Evolutionary conservation across 805 yeast genomes (phyloP).

Genomic region (Pichia californica): DNA sequence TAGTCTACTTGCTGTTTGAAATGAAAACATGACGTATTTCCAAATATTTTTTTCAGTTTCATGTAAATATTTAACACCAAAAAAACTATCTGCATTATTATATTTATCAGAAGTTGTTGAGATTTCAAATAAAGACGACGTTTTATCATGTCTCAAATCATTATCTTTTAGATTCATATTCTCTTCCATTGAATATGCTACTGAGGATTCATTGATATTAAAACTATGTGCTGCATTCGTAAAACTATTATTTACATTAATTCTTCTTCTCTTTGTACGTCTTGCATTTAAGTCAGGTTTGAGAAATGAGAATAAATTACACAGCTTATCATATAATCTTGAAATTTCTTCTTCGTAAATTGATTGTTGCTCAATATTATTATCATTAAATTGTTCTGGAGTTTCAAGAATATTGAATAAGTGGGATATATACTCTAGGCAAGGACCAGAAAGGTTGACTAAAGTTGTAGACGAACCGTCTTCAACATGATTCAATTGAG

Average conservation of each 20-base stretch:
- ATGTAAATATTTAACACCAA: slow-evolving; percentile 4
- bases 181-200: slow-evolving; percentile 2
- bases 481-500: slow-evolving; percentile 7
- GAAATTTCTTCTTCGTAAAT: slow-evolving; percentile 5
- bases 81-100: not conserved
- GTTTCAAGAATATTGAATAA: not conserved
- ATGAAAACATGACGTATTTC: slow-evolving; percentile 5
- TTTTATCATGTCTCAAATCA: slow-evolving; percentile 1
- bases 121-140: slow-evolving; percentile 3
- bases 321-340: not conserved
- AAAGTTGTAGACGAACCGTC: not conserved
- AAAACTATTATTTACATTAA: too few relatives aligned
- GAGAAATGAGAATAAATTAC: slow-evolving; percentile 1
- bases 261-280: slow-evolving; percentile 2
- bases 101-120: slow-evolving; percentile 8
- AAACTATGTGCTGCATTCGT: too few relatives aligned
- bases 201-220: not conserved
- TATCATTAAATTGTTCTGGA: not conserved
- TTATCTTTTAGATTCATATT: not conserved
- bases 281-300: not conserved
- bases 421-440: slow-evolving; percentile 3
- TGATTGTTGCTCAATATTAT: not conserved
- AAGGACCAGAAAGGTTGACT: slow-evolving; percentile 1
- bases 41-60: slow-evolving; percentile 5
- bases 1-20: slow-evolving; percentile 5